A percentile compares a stretch with the other conserved stretches of the same genome.
Conservation (phyloP, 2,329 filamentous ascomycete species). For the Geosmithia morbida region DNA sequence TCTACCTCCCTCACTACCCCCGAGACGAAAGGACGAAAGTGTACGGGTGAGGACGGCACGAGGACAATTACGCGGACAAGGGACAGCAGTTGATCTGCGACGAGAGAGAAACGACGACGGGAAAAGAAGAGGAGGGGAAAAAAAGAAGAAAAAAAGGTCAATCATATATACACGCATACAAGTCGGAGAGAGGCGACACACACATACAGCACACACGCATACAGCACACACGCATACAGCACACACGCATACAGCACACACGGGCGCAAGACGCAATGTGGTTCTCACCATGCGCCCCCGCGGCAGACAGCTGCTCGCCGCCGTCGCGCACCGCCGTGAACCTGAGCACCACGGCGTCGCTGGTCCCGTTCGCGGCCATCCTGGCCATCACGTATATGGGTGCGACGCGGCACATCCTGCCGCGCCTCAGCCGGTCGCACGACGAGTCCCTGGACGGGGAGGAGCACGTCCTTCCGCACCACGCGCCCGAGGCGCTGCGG, state of each 20-base stretch:
- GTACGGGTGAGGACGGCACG: too few relatives aligned
- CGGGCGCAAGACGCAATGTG: conserved; percentile 14
- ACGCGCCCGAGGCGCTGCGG: conserved; percentile 43
- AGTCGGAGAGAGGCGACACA: too few relatives aligned
- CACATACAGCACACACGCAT: too few relatives aligned
- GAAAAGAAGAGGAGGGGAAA: too few relatives aligned
- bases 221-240: too few relatives aligned
- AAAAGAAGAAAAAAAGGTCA: too few relatives aligned
- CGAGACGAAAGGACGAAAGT: too few relatives aligned
- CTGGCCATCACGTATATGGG: conserved; percentile 49
- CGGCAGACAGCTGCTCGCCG: conserved; percentile 24
- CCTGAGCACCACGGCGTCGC: conserved; percentile 33
- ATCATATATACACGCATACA: too few relatives aligned
- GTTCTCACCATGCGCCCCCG: conserved; percentile 12
- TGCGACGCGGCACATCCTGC: conserved; percentile 56
- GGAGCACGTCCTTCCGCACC: conserved; percentile 45
- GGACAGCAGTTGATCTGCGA: too few relatives aligned
- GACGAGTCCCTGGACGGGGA: conserved; percentile 34
- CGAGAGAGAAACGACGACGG: too few relatives aligned
- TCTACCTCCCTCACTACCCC: too few relatives aligned
- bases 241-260: not conserved
- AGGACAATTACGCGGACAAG: too few relatives aligned
- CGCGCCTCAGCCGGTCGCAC: conserved; percentile 47
- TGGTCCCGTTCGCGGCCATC: conserved; percentile 57
- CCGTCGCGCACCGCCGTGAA: conserved; percentile 13